Evolutionary conservation across 2,329 filamentous ascomycete genomes (phyloP).

Genomic region (Epichloe coenophiala): DNA sequence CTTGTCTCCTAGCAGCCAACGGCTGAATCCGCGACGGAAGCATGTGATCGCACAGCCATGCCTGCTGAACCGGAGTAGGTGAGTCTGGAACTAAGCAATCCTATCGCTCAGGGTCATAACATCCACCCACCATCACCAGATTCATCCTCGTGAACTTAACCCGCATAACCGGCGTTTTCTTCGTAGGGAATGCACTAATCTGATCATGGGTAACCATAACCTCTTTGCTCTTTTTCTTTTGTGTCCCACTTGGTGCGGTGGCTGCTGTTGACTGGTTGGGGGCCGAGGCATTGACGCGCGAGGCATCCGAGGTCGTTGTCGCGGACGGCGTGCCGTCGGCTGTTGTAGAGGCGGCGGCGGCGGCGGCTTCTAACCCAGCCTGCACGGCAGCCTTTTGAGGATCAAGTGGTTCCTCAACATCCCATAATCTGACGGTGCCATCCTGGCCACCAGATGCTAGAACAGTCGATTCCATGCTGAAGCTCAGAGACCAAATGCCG

Average conservation of each 20-base stretch:
- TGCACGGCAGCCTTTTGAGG: conserved; percentile 42
- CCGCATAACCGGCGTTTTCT: conserved; percentile 90
- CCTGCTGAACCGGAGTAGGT: neutral
- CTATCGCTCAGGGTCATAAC: conserved; percentile 42
- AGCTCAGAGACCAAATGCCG: conserved; percentile 85
- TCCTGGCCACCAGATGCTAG: conserved; percentile 86
- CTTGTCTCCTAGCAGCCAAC: conserved; percentile 3
- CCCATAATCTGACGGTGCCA: conserved; percentile 88
- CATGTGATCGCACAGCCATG: conserved; percentile 1
- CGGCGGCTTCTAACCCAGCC: conserved; percentile 28
- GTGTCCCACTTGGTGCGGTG: conserved; percentile 16
- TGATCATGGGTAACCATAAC: conserved; percentile 84
- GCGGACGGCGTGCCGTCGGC: conserved; percentile 25
- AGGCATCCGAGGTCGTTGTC: conserved; percentile 15
- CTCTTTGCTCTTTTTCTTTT: conserved; percentile 77
- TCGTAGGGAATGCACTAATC: conserved; percentile 87
- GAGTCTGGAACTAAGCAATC: conserved; percentile 4
- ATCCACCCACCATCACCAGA: conserved; percentile 72
- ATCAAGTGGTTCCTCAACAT: conserved; percentile 61
- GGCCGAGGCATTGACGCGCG: conserved; percentile 7
- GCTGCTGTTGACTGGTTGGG: conserved; percentile 15
- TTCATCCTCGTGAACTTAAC: conserved; percentile 95
- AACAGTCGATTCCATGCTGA: conserved; percentile 83
- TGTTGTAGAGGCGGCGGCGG: conserved; percentile 22
- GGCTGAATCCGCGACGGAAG: conserved; percentile 2